Percentiles rank a stretch among this genome's conserved stretches.
Evolutionary conservation across 805 yeast species (phyloP).

Genomic region (Hanseniaspora lindneri): DNA sequence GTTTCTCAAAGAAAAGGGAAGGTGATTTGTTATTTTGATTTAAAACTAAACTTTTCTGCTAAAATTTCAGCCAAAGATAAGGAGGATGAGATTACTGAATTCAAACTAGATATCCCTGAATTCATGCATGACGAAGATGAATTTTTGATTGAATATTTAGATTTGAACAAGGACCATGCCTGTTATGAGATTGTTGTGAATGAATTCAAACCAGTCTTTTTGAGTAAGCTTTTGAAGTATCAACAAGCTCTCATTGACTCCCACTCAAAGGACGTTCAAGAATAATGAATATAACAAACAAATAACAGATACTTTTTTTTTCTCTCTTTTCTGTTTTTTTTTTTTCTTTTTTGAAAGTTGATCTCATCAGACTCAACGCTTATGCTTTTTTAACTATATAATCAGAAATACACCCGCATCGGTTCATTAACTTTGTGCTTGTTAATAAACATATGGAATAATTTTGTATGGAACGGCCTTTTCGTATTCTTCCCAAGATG

Average conservation of each 20-base stretch:
- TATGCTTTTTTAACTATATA: background rate
- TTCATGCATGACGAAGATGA: conserved; percentile 68
- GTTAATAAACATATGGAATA: conserved; percentile 71
- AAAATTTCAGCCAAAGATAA: conserved; percentile 16
- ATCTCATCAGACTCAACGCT: no score
- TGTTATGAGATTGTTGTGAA: conserved; percentile 30
- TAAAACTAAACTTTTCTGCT: conserved; percentile 34
- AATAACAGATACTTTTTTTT: background rate
- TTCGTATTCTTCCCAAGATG: conserved; percentile 77
- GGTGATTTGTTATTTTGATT: conserved; percentile 62
- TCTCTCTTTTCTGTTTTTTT: background rate
- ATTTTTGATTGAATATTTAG: conserved; percentile 42
- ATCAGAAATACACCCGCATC: background rate
- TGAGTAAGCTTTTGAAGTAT: conserved; percentile 40
- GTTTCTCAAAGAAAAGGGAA: conserved; percentile 77
- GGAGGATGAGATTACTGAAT: conserved; percentile 32
- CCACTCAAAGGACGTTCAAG: conserved; percentile 55
- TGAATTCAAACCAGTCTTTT: conserved; percentile 42
- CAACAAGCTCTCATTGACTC: conserved; percentile 50
- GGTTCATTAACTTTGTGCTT: background rate
- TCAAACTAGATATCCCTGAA: conserved; percentile 46
- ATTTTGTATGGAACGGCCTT: conserved; percentile 75
- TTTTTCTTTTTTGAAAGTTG: no score
- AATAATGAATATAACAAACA: conserved; percentile 20
- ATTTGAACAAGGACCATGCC: conserved; percentile 28